phyloP scores from a whole-genome alignment of 2,329 filamentous ascomycete species.

The Cladosporium sp. region DNA sequence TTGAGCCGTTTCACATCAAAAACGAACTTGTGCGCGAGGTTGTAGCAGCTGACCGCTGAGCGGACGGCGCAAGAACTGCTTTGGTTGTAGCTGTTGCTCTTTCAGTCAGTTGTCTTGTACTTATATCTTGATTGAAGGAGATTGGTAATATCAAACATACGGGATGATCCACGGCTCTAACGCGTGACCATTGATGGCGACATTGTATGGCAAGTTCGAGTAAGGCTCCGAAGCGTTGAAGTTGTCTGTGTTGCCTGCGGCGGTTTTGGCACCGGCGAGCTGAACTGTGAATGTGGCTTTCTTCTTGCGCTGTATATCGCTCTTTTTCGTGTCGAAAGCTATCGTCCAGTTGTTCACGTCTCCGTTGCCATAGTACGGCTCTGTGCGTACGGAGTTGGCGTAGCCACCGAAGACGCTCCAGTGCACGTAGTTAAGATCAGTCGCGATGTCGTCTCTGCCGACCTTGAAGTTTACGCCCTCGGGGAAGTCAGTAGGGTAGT shows the following conservation, averaged over 20 bases:
- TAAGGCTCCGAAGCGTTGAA: conserved; percentile 52
- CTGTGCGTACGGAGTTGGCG: conserved; percentile 44
- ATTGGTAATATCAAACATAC: conserved; percentile 34
- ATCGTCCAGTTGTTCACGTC: conserved; percentile 60
- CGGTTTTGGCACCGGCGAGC: conserved; percentile 59
- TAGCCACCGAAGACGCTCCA: conserved; percentile 61
- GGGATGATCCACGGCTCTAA: conserved; percentile 55
- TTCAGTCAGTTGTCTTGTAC: too few species aligned
- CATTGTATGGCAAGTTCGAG: conserved; percentile 50
- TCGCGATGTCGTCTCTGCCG: conserved; percentile 45
- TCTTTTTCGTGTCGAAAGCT: conserved; percentile 45
- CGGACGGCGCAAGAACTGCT: conserved; percentile 59
- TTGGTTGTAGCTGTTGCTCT: too few species aligned
- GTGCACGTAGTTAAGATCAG: conserved; percentile 61
- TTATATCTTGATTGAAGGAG: too few species aligned
- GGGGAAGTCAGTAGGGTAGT: conserved; percentile 58
- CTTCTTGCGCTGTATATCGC: conserved; percentile 38
- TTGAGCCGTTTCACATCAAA: conserved; percentile 50
- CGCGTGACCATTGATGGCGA: conserved; percentile 44
- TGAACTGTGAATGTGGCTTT: conserved; percentile 59
- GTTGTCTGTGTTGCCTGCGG: conserved; percentile 58
- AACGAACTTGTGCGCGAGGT: conserved; percentile 55
- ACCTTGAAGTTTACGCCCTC: conserved; percentile 55
- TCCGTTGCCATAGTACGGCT: conserved; percentile 41
- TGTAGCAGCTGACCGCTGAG: conserved; percentile 59